Percentiles rank a stretch among this genome's conserved stretches.
phyloP scores from a whole-genome alignment of 208 protist genomes.

The Leishmania tropica region DNA sequence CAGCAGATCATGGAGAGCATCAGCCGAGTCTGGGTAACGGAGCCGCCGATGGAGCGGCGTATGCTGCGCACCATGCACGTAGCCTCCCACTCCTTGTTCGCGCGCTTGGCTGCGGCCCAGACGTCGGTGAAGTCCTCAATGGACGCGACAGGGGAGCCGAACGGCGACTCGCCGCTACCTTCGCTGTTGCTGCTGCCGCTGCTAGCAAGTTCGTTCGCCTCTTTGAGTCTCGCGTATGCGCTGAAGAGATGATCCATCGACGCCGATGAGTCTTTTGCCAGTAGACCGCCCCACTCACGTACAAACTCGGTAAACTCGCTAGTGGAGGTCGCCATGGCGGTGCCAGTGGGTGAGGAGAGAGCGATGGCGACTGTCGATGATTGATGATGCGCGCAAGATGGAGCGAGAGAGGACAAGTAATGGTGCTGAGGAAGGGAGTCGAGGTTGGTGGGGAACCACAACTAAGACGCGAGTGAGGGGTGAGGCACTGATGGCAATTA shows the following conservation, averaged over 20 bases:
- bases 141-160: background rate
- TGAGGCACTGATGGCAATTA: background rate
- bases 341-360: background rate
- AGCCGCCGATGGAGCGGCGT: constrained; percentile 16
- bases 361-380: background rate
- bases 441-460: background rate
- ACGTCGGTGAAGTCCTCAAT: constrained; percentile 33
- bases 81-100: constrained; percentile 27
- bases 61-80: constrained; percentile 35
- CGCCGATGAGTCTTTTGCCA: constrained; percentile 14
- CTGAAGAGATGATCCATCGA: constrained; percentile 24
- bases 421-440: background rate
- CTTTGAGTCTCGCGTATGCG: background rate
- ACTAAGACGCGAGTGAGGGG: background rate
- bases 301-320: constrained; percentile 19
- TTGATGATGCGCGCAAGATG: background rate
- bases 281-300: constrained; percentile 20
- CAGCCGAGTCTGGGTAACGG: constrained; percentile 16
- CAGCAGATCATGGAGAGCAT: constrained; percentile 32
- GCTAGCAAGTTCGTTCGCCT: background rate
- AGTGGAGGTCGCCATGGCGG: constrained; percentile 1
- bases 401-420: background rate
- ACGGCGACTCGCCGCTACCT: background rate
- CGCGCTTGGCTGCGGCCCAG: constrained; percentile 28
- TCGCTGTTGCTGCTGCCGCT: background rate